Evolutionary conservation across 2,329 filamentous ascomycete species (phyloP).

Genomic region (Gyromitra esculenta): DNA sequence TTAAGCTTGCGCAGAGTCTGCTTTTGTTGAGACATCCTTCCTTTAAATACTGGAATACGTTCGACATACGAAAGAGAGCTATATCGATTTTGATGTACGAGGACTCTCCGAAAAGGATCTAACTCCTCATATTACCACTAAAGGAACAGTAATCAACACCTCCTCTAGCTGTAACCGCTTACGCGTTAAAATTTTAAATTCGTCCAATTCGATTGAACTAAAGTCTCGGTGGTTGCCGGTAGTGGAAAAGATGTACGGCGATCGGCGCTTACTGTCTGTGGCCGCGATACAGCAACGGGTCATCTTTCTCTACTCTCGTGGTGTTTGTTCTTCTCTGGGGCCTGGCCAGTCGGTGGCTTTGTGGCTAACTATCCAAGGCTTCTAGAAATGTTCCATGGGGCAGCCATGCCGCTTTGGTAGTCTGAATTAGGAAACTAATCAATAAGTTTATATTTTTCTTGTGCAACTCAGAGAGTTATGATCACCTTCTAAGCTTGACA

Average conservation of each 20-base stretch:
- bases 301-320: not conserved
- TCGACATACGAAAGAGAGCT: too few relatives aligned
- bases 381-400: not conserved
- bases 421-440: not conserved
- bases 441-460: not conserved
- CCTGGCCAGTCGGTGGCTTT: not conserved
- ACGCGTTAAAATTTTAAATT: not conserved
- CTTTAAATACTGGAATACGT: not conserved
- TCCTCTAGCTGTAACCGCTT: too few relatives aligned
- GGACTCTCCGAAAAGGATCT: not conserved
- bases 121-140: too few relatives aligned
- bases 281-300: not conserved
- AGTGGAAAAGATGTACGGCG: not conserved
- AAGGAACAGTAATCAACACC: too few relatives aligned
- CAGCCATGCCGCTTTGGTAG: not conserved
- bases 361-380: not conserved
- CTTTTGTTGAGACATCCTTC: not conserved
- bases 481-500: not conserved
- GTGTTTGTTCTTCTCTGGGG: not conserved
- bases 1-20: not conserved
- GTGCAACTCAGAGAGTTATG: not conserved
- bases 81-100: not conserved
- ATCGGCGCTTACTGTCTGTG: not conserved
- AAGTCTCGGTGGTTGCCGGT: not conserved
- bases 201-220: not conserved